Conservation (phyloP, 116 monocot genomes). For the Posidonia oceanica region DNA sequence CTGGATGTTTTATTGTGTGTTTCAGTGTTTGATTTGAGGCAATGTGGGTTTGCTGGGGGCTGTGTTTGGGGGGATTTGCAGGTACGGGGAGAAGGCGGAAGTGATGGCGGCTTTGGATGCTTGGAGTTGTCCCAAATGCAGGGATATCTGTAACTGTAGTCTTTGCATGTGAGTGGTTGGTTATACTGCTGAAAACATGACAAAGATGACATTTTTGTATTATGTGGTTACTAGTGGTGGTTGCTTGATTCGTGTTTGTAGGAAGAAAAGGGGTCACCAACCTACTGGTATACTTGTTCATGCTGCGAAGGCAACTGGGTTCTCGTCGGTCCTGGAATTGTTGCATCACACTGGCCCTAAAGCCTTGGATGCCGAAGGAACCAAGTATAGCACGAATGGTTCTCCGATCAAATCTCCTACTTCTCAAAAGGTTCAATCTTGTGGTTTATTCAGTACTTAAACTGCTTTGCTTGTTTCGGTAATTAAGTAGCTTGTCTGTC, state of each 20-base stretch:
- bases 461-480: background rate
- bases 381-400: background rate
- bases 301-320: constrained; percentile 63
- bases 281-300: constrained; percentile 72
- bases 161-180: constrained; percentile 51
- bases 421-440: background rate
- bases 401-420: background rate
- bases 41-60: background rate
- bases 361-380: constrained; percentile 5
- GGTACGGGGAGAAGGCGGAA: constrained; percentile 74
- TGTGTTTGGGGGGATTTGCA: constrained; percentile 6
- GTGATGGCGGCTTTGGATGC: constrained; percentile 25
- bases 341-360: constrained; percentile 12
- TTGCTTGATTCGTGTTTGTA: constrained; percentile 3
- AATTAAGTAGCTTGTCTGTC: background rate
- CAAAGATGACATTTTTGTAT: too few species aligned
- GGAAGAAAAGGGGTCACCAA: constrained; percentile 56
- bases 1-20: background rate
- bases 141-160: constrained; percentile 83
- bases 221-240: too few species aligned
- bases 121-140: constrained; percentile 84
- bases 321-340: constrained; percentile 57
- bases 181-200: background rate
- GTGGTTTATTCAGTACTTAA: background rate
- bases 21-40: constrained; percentile 1